A percentile compares a stretch with the other conserved stretches of the same genome.
phyloP scores from a whole-genome alignment of 148 eudicot species.

The Rhododendron henanense region DNA sequence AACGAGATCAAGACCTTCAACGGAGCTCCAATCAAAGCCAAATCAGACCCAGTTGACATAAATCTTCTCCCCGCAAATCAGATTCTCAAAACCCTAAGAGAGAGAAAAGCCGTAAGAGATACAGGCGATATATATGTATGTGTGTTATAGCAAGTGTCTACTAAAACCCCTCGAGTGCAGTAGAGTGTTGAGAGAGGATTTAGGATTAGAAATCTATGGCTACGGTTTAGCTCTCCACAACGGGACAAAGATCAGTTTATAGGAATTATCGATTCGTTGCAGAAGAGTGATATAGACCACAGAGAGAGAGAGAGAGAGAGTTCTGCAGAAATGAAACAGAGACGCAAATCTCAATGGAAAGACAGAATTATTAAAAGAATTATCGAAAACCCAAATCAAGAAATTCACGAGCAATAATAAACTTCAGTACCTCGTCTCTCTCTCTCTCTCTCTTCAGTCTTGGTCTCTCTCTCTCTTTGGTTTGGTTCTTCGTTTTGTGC shows the following conservation, averaged over 20 bases:
- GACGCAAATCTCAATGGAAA: slow-evolving; percentile 14
- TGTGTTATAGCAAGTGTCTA: background rate
- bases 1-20: slow-evolving; percentile 37
- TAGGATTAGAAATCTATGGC: slow-evolving; percentile 39
- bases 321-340: background rate
- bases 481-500: background rate
- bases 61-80: background rate
- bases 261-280: background rate
- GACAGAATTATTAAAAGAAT: background rate
- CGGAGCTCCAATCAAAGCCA: slow-evolving; percentile 36
- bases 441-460: background rate
- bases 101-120: background rate
- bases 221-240: slow-evolving; percentile 7
- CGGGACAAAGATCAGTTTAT: slow-evolving; percentile 16
- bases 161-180: background rate
- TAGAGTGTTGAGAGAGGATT: background rate
- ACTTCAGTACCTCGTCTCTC: background rate
- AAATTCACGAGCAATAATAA: background rate
- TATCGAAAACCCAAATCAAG: background rate
- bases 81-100: slow-evolving; percentile 18
- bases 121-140: background rate
- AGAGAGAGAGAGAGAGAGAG: background rate
- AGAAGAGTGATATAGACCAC: background rate
- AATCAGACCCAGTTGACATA: slow-evolving; percentile 51
- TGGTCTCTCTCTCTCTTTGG: background rate